phyloP scores from a whole-genome alignment of 805 yeast species.

The Metschnikowia anglica region DNA sequence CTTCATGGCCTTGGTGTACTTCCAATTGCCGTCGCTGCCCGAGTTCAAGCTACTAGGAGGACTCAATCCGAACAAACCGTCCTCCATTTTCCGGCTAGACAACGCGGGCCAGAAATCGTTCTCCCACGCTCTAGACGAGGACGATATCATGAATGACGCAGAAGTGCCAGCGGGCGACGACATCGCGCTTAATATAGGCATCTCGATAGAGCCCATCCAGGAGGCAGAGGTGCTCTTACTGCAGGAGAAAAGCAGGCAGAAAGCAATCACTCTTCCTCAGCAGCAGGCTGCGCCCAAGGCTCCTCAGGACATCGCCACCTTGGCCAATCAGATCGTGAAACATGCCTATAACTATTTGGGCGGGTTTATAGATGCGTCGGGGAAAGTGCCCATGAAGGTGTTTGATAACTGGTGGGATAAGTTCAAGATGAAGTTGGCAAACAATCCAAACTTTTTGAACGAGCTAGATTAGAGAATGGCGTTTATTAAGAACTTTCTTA shows the following conservation, averaged over 20 bases:
- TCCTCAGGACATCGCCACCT: constrained; percentile 42
- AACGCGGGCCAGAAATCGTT: constrained; percentile 23
- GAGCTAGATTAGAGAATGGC: constrained; percentile 18
- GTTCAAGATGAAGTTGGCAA: constrained; percentile 69
- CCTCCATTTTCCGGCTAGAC: constrained; percentile 86
- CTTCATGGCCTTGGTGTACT: constrained; percentile 82
- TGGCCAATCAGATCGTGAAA: constrained; percentile 85
- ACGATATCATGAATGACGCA: constrained; percentile 25
- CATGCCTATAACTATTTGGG: constrained; percentile 90
- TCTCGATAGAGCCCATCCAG: constrained; percentile 79
- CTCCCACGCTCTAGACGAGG: constrained; percentile 31
- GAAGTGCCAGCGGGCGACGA: constrained; percentile 24
- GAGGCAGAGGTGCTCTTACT: constrained; percentile 62
- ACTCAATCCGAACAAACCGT: constrained; percentile 65
- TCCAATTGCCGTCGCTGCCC: constrained; percentile 67
- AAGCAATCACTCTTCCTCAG: constrained; percentile 25
- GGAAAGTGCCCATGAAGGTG: constrained; percentile 81
- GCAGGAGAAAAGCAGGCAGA: constrained; percentile 36
- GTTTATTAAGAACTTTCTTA: too few relatives aligned
- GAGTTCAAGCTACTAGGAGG: constrained; percentile 69
- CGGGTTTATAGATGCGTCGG: constrained; percentile 77
- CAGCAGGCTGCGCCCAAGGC: constrained; percentile 22
- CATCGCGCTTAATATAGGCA: constrained; percentile 56
- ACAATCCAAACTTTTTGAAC: constrained; percentile 81
- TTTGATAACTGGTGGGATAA: constrained; percentile 97